Evolutionary conservation across 306 rosid genomes (phyloP).

Genomic region (Potentilla sterilis): DNA sequence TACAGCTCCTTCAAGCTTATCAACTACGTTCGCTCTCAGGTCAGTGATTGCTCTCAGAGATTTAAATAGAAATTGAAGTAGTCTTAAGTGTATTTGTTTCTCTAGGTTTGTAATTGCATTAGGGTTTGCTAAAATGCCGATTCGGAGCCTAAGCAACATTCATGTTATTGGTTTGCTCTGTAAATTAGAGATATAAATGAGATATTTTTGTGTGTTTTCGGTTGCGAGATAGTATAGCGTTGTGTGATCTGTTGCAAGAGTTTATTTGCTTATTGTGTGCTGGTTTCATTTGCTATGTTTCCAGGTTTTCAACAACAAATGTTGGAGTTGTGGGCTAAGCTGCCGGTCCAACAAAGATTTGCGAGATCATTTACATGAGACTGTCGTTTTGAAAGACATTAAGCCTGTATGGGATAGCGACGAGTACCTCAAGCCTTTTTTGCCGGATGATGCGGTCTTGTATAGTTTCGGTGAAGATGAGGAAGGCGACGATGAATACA

Average conservation of each 20-base stretch:
- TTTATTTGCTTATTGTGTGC: not conserved
- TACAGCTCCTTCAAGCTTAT: slow-evolving; percentile 77
- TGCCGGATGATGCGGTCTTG: slow-evolving; percentile 69
- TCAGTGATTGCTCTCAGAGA: slow-evolving; percentile 7
- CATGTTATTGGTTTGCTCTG: not conserved
- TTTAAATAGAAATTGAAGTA: too few species aligned
- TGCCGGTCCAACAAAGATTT: slow-evolving; percentile 51
- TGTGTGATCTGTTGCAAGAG: not conserved
- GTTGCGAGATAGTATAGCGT: not conserved
- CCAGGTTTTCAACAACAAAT: slow-evolving; percentile 68
- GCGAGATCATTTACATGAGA: slow-evolving; percentile 68
- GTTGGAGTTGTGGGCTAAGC: slow-evolving; percentile 79
- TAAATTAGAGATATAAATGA: not conserved
- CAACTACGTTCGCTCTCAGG: slow-evolving; percentile 77
- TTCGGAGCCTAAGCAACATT: too few species aligned
- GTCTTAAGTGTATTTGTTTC: not conserved
- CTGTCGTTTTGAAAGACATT: slow-evolving; percentile 33
- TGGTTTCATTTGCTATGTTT: slow-evolving; percentile 7
- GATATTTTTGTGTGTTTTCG: not conserved
- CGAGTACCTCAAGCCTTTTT: slow-evolving; percentile 69
- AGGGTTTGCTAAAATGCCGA: not conserved
- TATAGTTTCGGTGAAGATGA: slow-evolving; percentile 75
- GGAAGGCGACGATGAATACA: slow-evolving; percentile 57
- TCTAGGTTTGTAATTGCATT: too few species aligned
- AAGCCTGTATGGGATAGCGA: slow-evolving; percentile 61